Evolutionary conservation across 768 basidiomycete species (phyloP).

Genomic region (Xerocomellus intermedius): DNA sequence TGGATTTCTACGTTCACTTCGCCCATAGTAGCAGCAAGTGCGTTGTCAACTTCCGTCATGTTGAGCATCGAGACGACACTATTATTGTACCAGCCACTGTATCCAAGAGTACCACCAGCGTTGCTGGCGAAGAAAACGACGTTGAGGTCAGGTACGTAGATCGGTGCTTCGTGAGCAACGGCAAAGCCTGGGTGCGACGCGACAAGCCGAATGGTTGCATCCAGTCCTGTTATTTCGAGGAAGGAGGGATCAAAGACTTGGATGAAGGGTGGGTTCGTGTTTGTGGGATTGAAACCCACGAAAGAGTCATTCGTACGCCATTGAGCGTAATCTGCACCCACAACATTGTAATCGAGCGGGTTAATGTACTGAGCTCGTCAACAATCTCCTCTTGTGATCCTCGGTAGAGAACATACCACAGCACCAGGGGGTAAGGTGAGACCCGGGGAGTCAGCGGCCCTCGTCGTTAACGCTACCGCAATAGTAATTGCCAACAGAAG

Average conservation of each 20-base stretch:
- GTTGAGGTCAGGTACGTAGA: constrained; percentile 61
- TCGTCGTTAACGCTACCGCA: background rate
- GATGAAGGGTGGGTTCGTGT: constrained; percentile 56
- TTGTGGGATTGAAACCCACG: constrained; percentile 62
- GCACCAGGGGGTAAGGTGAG: constrained; percentile 19
- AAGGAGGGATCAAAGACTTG: constrained; percentile 55
- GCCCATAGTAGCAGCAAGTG: constrained; percentile 35
- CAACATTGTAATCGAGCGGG: constrained; percentile 50
- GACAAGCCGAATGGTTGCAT: constrained; percentile 58
- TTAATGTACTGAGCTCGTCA: constrained; percentile 43
- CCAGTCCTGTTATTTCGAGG: constrained; percentile 53
- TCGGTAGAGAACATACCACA: constrained; percentile 18
- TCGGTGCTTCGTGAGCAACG: constrained; percentile 78
- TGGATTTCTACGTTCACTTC: constrained; percentile 51
- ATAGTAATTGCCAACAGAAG: constrained; percentile 9
- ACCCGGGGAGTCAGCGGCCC: background rate
- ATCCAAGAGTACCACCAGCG: constrained; percentile 62
- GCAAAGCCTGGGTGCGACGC: constrained; percentile 63
- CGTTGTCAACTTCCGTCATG: constrained; percentile 52
- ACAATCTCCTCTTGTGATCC: background rate
- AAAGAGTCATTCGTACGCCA: constrained; percentile 38
- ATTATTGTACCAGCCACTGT: constrained; percentile 63
- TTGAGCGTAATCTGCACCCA: constrained; percentile 44
- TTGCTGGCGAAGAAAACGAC: constrained; percentile 74
- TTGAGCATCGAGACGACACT: constrained; percentile 62